These are phyloP conservation scores for Boletus rex-veris DNA, from an alignment of 768 basidiomycete genomes.

Conservation along the genomic window DNA sequence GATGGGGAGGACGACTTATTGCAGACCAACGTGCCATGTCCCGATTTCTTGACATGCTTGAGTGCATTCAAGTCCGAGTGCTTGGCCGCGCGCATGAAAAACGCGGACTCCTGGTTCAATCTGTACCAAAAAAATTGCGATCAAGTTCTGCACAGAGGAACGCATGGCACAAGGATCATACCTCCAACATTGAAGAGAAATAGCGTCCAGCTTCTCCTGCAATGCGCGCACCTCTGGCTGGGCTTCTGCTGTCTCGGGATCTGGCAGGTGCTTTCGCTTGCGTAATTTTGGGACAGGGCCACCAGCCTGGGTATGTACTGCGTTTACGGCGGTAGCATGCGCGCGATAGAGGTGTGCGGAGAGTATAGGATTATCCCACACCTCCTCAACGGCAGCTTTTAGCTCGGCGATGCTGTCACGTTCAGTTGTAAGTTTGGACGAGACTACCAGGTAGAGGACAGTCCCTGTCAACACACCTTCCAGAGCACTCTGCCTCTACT, in stretches of 20 bases:
- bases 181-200: constrained; percentile 61
- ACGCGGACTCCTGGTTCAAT: constrained; percentile 47
- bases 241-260: constrained; percentile 27
- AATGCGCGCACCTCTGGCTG: constrained; percentile 46
- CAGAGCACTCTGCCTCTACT: constrained; percentile 40
- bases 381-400: constrained; percentile 38
- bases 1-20: neutral
- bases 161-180: constrained; percentile 31
- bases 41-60: constrained; percentile 23
- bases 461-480: constrained; percentile 29
- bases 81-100: constrained; percentile 62
- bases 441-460: neutral
- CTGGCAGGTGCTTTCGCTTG: constrained; percentile 35
- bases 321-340: constrained; percentile 47
- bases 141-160: neutral
- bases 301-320: constrained; percentile 36
- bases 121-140: constrained; percentile 31
- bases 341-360: constrained; percentile 53
- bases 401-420: constrained; percentile 53
- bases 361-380: constrained; percentile 54
- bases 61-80: constrained; percentile 66
- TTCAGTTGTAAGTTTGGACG: neutral
- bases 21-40: constrained; percentile 32
- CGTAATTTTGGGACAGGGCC: constrained; percentile 23
- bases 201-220: constrained; percentile 47